Evolutionary conservation across 768 basidiomycete species (phyloP), one percentile per base, ranked within the genome.

Genomic region (Pleurotus tuber-regium): DNA sequence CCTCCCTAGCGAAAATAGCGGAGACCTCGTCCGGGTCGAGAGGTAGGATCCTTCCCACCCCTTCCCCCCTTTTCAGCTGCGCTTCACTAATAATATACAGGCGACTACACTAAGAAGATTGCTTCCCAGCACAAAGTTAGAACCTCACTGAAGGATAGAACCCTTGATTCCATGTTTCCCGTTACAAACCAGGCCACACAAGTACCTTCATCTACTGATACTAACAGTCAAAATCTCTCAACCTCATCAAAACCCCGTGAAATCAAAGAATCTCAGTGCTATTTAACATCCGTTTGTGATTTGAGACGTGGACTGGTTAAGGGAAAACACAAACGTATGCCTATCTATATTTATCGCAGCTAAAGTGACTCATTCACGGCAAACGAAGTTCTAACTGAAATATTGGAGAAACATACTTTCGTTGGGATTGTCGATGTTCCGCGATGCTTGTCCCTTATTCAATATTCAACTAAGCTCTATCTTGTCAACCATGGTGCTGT

Each of bases 101-200:
- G 58, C 53, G 51, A 26, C 16, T 61, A 62, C 24, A 60, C 62
- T 12, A 79, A 77, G 60, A 86, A 86, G 61, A 63, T 75, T 0
- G 76, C 80, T 50, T 86, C 95, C 2, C 87, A 98, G 21, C 84
- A 94, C 65, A 96, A 97, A 78, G 89, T 98, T 47, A 83, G 96
- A 51, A 94, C 92, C 2, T 96, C 93, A 8, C 70, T 86, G 7
- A 75, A 86, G 38, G 90, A 95, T 52, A 83, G 95, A 29, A 98
- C 95, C 0, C 78, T 99, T 12, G 96, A 98, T 62, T 93, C 93
- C 0, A 97, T 98, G 92, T 89, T 98, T 54, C 86, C 87, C 1
- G 74, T 89, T 8, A 60, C 69, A 19, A 81, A 84, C 54, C 79
- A 83, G 2, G 72, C 76, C 4, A 79, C 74, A 41, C 66, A 71